These are phyloP conservation scores for Lichtheimia ramosa DNA, from an alignment of 371 early-diverging fungal species.

Conservation along the genomic window DNA sequence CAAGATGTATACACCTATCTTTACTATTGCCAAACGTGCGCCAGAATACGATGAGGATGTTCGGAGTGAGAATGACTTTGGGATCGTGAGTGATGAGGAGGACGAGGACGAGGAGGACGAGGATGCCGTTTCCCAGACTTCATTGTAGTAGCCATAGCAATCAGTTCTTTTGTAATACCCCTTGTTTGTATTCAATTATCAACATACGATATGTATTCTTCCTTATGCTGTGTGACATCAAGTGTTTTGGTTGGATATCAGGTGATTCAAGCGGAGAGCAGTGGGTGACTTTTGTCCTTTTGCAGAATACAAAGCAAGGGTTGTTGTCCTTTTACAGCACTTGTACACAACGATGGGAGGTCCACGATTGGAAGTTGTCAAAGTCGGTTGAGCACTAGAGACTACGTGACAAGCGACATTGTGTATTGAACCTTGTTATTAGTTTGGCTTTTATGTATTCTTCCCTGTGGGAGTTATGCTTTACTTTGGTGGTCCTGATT, in stretches of 20 bases:
- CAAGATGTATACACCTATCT: slow-evolving; percentile 56
- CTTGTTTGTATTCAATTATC: no score
- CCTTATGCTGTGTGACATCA: no score
- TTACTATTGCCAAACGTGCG: slow-evolving; percentile 63
- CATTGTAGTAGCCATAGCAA: no score
- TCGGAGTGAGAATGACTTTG: slow-evolving; percentile 53
- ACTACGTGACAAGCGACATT: background rate
- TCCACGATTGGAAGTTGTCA: slow-evolving; percentile 50
- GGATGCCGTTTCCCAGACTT: background rate
- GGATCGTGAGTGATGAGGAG: slow-evolving; percentile 49
- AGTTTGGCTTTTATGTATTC: slow-evolving; percentile 60
- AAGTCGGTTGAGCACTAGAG: slow-evolving; percentile 23
- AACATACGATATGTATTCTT: no score
- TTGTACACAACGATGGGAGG: slow-evolving; percentile 37
- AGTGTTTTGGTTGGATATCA: no score
- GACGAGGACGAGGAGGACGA: slow-evolving; percentile 13
- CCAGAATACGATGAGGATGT: slow-evolving; percentile 71
- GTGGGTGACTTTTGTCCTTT: no score
- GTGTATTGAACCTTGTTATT: background rate
- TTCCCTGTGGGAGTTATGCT: slow-evolving; percentile 55
- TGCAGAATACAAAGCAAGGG: no score
- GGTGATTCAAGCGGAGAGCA: no score
- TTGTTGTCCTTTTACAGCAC: no score
- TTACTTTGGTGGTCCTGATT: slow-evolving; percentile 57
- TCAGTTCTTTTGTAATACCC: no score